Base-by-base conservation (phyloP, 192 early-diverging fungal species). In the Dissophora ornata region DNA sequence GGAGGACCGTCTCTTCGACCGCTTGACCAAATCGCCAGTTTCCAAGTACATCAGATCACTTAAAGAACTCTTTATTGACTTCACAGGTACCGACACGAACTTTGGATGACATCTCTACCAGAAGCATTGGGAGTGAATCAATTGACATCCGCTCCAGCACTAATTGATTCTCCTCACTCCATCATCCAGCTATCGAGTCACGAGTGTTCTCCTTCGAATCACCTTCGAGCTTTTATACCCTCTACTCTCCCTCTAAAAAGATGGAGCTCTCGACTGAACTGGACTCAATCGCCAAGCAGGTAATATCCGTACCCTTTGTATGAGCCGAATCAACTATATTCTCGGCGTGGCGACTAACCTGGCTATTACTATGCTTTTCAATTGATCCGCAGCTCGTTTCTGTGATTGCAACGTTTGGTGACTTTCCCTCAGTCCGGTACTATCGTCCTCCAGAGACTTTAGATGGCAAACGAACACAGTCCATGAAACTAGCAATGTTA, bases 351-450 rank as follows among this genome's bases (percentile, higher is more conserved):
- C 64, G 29, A n/a, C 15, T 44, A 48, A 2, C 22, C 11, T 42
- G 29, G 57, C 38, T 54, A n/a, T n/a, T n/a, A n/a, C n/a, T n/a
- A n/a, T n/a, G n/a, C n/a, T n/a, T n/a, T n/a, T n/a, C n/a, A n/a
- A n/a, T n/a, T 38, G 6, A 13, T 38, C 7, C 45, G 12, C 82
- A 97, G 88, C 77, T 99, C 16, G 86, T 93, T 7, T 96, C 95
- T 19, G 90, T 98, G 1, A 89, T 96, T 56, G 91, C 90, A 3
- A 90, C 93, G 9, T 78, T 98, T 21, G 95, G 94, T 34, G 96
- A 97, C 53, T 92, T 90, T 63, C 98, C 98, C 3, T 88, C 93
- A 36, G 95, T 99, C 62, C 88, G 98, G 33, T 98, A 96, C 65
- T 90, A 94, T 81, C 86, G 89, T 48, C 91, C 94, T 29, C 83